Evolutionary conservation across 1,139 yeast genomes (phyloP), one percentile per base, ranked within the genome.

Genomic region (Blastobotrys illinoisensis): DNA sequence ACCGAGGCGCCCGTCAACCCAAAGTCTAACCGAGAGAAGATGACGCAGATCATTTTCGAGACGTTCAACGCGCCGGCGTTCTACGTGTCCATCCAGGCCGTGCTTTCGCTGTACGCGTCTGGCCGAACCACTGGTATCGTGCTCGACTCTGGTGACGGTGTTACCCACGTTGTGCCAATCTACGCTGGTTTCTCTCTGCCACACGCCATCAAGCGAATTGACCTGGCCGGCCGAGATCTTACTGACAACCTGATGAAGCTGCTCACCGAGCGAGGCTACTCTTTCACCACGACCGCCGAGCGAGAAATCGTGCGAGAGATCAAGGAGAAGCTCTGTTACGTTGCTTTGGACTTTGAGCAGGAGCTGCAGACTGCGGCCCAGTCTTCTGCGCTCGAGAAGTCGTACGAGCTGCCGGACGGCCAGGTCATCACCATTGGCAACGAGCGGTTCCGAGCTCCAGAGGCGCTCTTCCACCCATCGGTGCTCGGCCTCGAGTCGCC

Each of bases 61-160:
- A 93, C 97, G 65, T 93, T 93, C 84, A 93, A 93, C 77, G 97
- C 91, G 67, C 99, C 99, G 71, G 99, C 98, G 60, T 90, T 93
- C 81, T 93, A 93, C 85, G 97, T 93, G 67, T 86, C 96, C 69
- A 91, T 93, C 74, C 99, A 93, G 81, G 98, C 99, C 70, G 98
- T 93, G 62, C 85, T 93, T 74, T 91, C 99, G 60, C 83, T 93
- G 74, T 93, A 93, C 82, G 91, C 99, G 60, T 90, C 98, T 65
- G 99, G 99, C 82, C 93, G 98, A 86, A 95, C 98, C 70, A 93
- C 99, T 67, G 99, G 99, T 89, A 91, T 93, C 72, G 99, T 93
- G 65, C 85, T 93, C 75, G 99, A 93, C 80, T 90, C 98, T 64
- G 99, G 99, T 85, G 99, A 93, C 76, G 99, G 99, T 87, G 99